Base-by-base conservation (phyloP, 805 yeast species). In the Pichia scutulata region DNA sequence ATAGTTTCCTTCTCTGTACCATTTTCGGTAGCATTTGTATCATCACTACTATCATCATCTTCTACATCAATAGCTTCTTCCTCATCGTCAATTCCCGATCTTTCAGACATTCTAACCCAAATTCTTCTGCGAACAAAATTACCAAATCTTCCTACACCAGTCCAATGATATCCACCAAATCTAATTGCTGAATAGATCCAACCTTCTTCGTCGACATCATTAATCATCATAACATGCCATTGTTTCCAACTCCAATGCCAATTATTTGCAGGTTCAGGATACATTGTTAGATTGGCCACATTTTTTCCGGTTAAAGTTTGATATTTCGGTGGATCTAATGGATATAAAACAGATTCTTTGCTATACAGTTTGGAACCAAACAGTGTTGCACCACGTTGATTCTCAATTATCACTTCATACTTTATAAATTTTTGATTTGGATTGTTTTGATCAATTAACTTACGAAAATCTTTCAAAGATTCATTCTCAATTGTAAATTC, bases 151-250 rank as follows among this genome's bases (percentile, higher is more conserved):
- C 74, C 75, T 40, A 70, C 69, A 5, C 82, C 82, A 55, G 73
- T 74, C 84, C 84, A 78, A 39, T 62, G 59, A 43, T 59, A 60
- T 46, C 74, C 66, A 13, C 66, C 67, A 58, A 75, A 76, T 18
- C 72, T 55, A 2, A 71, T 44, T n/a, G 60, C 53, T 40, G 77
- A 70, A 55, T 78, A 78, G 4, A 73, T 62, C 82, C 82, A 78
- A 3, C 84, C 84, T 52, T 74, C 75, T 52, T 78, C 82, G 56
- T 78, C 84, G 28, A 77, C 80, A 55, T 78, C 82, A 45, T 70
- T 68, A 41, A 72, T 63, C 82, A 77, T 78, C 51, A 77, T 57
- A 4, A 76, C 70, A 51, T 76, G 74, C 83, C 82, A 78, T 41
- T 58, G 59, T n/a, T 66, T 67, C 84, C 84, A 78, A 22, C 67